These are phyloP conservation scores for Thalassiosira mediterranea DNA, from an alignment of 352 stramenopile genomes.

Conservation along the genomic window DNA sequence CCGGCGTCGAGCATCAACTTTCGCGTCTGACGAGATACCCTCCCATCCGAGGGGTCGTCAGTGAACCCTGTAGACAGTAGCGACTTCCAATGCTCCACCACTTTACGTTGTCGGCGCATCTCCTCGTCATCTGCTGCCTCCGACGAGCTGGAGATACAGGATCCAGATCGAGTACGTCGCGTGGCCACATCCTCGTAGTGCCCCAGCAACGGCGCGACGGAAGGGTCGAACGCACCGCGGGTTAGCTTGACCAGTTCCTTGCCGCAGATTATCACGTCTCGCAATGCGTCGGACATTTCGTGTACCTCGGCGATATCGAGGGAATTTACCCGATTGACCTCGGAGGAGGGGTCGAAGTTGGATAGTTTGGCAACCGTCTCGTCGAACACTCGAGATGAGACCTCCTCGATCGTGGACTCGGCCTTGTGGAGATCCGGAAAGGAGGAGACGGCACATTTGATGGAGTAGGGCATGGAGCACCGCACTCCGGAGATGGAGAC, in stretches of 20 bases:
- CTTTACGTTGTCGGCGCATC: constrained; percentile 16
- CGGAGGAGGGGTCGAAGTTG: constrained; percentile 34
- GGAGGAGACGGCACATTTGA: constrained; percentile 26
- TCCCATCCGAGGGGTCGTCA: constrained; percentile 22
- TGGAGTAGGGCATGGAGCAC: constrained; percentile 41
- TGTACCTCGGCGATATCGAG: constrained; percentile 24
- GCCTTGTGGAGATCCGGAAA: constrained; percentile 3
- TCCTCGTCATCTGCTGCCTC: not conserved
- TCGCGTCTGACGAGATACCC: no score
- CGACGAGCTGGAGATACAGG: not conserved
- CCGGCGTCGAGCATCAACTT: constrained; percentile 34
- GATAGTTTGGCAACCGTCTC: constrained; percentile 28
- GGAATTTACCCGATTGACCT: constrained; percentile 34
- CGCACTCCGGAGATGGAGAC: constrained; percentile 11
- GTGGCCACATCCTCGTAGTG: constrained; percentile 45
- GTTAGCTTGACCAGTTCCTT: constrained; percentile 51
- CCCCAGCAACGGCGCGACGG: constrained; percentile 41
- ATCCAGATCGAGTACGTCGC: not conserved
- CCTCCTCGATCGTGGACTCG: constrained; percentile 24
- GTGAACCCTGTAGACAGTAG: constrained; percentile 26
- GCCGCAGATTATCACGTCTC: constrained; percentile 36
- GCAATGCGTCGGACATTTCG: constrained; percentile 32
- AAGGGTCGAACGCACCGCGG: constrained; percentile 52
- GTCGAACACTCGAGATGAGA: constrained; percentile 28
- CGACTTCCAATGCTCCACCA: constrained; percentile 36